phyloP scores from a whole-genome alignment of 1,139 yeast genomes.

The Ogataea hybrid region DNA sequence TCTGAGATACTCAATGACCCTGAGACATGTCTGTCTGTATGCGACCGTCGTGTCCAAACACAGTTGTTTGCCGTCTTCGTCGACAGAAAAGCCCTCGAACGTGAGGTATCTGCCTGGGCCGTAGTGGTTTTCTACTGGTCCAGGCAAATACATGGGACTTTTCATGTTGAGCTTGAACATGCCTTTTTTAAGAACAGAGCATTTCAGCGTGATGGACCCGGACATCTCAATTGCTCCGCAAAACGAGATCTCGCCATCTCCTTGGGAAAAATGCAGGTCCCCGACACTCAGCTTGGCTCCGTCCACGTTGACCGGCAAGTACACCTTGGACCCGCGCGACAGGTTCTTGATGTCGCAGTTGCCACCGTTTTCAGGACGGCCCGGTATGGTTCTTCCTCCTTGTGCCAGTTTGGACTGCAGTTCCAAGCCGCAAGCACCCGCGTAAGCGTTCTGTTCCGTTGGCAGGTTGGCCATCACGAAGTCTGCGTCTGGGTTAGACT shows the following conservation, averaged over 20 bases:
- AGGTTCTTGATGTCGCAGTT: constrained; percentile 51
- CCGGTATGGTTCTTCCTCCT: constrained; percentile 52
- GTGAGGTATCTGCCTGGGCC: constrained; percentile 49
- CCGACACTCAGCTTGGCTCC: constrained; percentile 50
- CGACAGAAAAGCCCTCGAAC: constrained; percentile 51
- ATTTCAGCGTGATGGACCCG: constrained; percentile 43
- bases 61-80: constrained; percentile 35
- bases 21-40: constrained; percentile 46
- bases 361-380: constrained; percentile 52
- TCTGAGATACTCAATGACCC: constrained; percentile 48
- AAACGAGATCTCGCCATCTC: constrained; percentile 51
- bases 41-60: constrained; percentile 48
- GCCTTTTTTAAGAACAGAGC: constrained; percentile 41
- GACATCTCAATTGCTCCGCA: constrained; percentile 57
- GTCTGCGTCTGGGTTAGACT: constrained; percentile 36
- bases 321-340: constrained; percentile 47
- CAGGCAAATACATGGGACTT: constrained; percentile 47
- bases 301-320: constrained; percentile 44
- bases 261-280: constrained; percentile 50
- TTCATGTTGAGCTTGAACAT: constrained; percentile 39
- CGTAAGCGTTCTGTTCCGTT: constrained; percentile 36
- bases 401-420: constrained; percentile 33
- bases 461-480: constrained; percentile 43
- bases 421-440: constrained; percentile 37
- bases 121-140: constrained; percentile 35